phyloP scores from a whole-genome alignment of 2,329 filamentous ascomycete species.

The Hymenotorrendiella dingleyae region DNA sequence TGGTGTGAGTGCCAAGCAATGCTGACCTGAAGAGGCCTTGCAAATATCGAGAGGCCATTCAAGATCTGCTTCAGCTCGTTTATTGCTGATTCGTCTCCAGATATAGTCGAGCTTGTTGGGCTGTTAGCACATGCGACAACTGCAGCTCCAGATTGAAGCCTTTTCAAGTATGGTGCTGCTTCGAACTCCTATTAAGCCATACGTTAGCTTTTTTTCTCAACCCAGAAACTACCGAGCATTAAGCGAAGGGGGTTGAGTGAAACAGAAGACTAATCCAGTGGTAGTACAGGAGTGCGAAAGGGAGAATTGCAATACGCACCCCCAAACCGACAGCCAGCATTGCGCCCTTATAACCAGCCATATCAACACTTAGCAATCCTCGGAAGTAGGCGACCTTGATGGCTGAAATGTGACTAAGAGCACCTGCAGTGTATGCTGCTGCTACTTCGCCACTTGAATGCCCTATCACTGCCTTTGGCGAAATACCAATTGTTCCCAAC shows the following conservation, averaged over 20 bases:
- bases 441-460: constrained; percentile 45
- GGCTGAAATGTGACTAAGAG: constrained; percentile 20
- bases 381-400: constrained; percentile 22
- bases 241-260: no score
- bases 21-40: constrained; percentile 30
- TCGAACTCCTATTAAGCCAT: no score
- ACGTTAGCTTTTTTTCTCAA: no score
- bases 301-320: no score
- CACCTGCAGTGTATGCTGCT: constrained; percentile 21
- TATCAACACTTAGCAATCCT: constrained; percentile 25
- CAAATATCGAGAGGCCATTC: constrained; percentile 24
- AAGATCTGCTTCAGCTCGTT: constrained; percentile 5
- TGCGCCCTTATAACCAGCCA: constrained; percentile 13
- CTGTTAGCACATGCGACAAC: constrained; percentile 31
- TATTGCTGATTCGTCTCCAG: constrained; percentile 15
- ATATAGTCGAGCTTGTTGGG: constrained; percentile 18
- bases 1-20: constrained; percentile 37
- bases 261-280: no score
- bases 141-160: constrained; percentile 8
- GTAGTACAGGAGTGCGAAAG: no score
- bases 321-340: constrained; percentile 47
- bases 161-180: constrained; percentile 2
- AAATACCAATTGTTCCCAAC: constrained; percentile 37
- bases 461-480: constrained; percentile 35
- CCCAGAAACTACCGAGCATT: no score